Percentiles rank a stretch among this genome's conserved stretches.
These are phyloP conservation scores for Microstegium vimineum DNA, from an alignment of 176 grass and related monocot genomes.

Conservation along the genomic window DNA sequence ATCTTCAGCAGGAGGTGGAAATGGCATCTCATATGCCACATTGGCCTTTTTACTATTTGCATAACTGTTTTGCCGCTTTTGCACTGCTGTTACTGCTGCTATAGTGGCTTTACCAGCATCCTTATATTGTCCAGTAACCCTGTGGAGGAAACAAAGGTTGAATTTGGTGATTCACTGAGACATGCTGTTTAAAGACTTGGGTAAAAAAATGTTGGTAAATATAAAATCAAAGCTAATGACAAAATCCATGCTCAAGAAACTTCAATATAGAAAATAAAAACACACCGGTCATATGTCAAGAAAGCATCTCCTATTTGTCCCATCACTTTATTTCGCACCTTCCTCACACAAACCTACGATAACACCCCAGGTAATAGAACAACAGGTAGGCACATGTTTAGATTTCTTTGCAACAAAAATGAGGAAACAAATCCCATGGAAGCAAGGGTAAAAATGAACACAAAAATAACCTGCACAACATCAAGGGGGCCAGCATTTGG, in stretches of 20 bases:
- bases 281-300: slow-evolving; percentile 80
- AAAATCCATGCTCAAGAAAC: background rate
- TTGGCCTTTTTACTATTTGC: background rate
- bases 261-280: background rate
- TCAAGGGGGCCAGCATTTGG: slow-evolving; percentile 60
- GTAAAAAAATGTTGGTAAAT: background rate
- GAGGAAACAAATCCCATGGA: background rate
- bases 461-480: slow-evolving; percentile 58
- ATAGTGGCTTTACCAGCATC: slow-evolving; percentile 28
- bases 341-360: slow-evolving; percentile 82
- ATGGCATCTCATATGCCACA: background rate
- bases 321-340: slow-evolving; percentile 90
- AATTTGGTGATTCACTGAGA: background rate
- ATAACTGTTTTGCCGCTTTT: background rate
- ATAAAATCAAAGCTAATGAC: background rate
- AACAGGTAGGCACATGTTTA: background rate
- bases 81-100: background rate
- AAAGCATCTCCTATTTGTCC: slow-evolving; percentile 85
- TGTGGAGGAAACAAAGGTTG: slow-evolving; percentile 11
- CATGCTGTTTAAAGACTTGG: background rate
- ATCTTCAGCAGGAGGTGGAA: background rate
- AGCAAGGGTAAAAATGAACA: background rate
- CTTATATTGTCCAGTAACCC: slow-evolving; percentile 63
- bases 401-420: background rate
- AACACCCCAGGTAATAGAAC: background rate